These are phyloP conservation scores for Prosopis cineraria DNA, from an alignment of 306 rosid species.

Conservation along the genomic window DNA sequence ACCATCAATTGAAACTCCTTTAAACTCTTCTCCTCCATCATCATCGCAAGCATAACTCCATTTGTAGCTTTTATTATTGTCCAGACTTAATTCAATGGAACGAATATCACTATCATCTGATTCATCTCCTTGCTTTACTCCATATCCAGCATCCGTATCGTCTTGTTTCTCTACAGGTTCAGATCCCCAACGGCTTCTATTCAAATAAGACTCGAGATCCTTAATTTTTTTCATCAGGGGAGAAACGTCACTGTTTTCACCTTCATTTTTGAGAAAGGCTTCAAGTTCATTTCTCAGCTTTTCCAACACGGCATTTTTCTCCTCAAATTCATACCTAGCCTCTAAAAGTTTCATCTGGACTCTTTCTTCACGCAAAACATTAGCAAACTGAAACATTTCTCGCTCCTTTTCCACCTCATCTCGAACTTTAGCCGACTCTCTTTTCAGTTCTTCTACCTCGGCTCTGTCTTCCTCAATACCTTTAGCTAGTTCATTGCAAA, in stretches of 20 bases:
- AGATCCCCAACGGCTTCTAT: constrained; percentile 51
- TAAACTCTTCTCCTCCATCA: constrained; percentile 33
- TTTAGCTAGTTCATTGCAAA: constrained; percentile 58
- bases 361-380: constrained; percentile 66
- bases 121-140: constrained; percentile 40
- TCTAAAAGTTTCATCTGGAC: constrained; percentile 80
- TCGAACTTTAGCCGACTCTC: constrained; percentile 49
- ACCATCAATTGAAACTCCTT: constrained; percentile 45
- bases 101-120: constrained; percentile 62
- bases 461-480: constrained; percentile 67
- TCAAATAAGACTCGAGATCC: constrained; percentile 60
- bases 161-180: constrained; percentile 26
- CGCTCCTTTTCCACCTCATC: constrained; percentile 72
- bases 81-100: constrained; percentile 70
- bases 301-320: constrained; percentile 62
- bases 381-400: constrained; percentile 73
- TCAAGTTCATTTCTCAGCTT: constrained; percentile 53
- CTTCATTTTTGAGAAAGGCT: constrained; percentile 42
- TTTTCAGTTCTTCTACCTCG: constrained; percentile 62
- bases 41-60: constrained; percentile 56
- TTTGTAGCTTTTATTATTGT: constrained; percentile 52
- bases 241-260: constrained; percentile 37
- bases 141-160: constrained; percentile 30
- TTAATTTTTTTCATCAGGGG: constrained; percentile 46
- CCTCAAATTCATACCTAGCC: constrained; percentile 69